Evolutionary conservation across 805 yeast species (phyloP).

Genomic region (Hanseniaspora pseudoguilliermondii): DNA sequence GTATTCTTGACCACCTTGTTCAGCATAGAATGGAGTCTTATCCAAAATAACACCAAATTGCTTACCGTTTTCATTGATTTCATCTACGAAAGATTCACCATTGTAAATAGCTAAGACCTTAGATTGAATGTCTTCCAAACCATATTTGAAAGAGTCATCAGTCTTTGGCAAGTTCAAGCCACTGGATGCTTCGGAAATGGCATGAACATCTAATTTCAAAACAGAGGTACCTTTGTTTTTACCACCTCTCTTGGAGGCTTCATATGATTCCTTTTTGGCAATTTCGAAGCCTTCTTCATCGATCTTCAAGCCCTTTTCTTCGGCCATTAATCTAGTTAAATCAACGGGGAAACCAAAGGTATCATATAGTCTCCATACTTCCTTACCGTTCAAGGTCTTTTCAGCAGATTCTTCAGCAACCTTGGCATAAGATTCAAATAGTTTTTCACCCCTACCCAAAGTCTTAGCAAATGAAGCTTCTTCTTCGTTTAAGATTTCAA

Average conservation of each 20-base stretch:
- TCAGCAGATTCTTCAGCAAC: constrained; percentile 63
- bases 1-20: constrained; percentile 97
- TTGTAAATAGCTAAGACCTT: constrained; percentile 18
- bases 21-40: constrained; percentile 92
- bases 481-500: constrained; percentile 90
- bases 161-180: constrained; percentile 59
- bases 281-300: constrained; percentile 87
- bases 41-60: constrained; percentile 76
- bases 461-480: constrained; percentile 92
- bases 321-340: constrained; percentile 95
- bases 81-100: constrained; percentile 21
- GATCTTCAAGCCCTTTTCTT: constrained; percentile 84
- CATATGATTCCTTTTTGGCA: constrained; percentile 79
- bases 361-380: constrained; percentile 96
- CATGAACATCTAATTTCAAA: constrained; percentile 82
- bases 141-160: constrained; percentile 70
- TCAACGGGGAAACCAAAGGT: constrained; percentile 99
- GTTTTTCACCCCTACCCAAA: constrained; percentile 92
- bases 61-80: constrained; percentile 32
- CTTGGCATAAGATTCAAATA: constrained; percentile 85
- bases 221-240: constrained; percentile 43
- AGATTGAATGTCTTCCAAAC: constrained; percentile 54
- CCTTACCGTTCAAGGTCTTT: constrained; percentile 75
- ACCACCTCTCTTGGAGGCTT: constrained; percentile 87
- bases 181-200: constrained; percentile 56